Evolutionary conservation across 2,329 filamentous ascomycete species (phyloP), one percentile per base, ranked within the genome.

Genomic region (Scolecobasidium constrictum): DNA sequence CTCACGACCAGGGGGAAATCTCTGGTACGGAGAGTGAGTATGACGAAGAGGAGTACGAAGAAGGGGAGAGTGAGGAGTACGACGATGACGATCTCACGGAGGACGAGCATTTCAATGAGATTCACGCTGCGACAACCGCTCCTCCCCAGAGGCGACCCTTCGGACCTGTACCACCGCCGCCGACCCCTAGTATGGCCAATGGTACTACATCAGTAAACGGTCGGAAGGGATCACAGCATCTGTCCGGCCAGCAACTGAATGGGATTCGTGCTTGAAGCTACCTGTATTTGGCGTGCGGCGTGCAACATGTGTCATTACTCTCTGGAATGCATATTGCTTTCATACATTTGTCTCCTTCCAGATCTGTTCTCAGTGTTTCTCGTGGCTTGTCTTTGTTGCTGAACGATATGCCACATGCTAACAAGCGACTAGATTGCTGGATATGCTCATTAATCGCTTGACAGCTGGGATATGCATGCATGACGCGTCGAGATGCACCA

Each of bases 11-110:
- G 50, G 63, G 72, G 52, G 60, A 68, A 38, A n/a, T n/a, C n/a
- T n/a, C n/a, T n/a, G 66, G 34, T 49, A 63, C 58, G 48, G 70
- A 62, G 55, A 66, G 56, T 40, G 71, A 73, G 33, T 72, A 73
- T 48, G 71, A 73, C 43, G 68, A 72, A 35, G 69, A 71, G 21
- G 72, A 31, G 15, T 37, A 40, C 26, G 43, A 37, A 4, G 45
- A 45, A 17, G 42, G 31, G 16, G 39, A 23, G 23, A 42, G 34
- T 15, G 40, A 42, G 33, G 40, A 42, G 23, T 20, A 45, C 17
- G 28, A 35, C 12, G 39, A 47, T 22, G 44, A 46, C 15, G 45
- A 47, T 36, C 43, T 46, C 33, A 46, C 44, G 2, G 44, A 46
- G 23, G 44, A 46, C 19, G 44, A 46, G 34, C 18, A 18, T 21